Conservation (phyloP, 192 early-diverging fungal species). For the Dissophora ornata region DNA sequence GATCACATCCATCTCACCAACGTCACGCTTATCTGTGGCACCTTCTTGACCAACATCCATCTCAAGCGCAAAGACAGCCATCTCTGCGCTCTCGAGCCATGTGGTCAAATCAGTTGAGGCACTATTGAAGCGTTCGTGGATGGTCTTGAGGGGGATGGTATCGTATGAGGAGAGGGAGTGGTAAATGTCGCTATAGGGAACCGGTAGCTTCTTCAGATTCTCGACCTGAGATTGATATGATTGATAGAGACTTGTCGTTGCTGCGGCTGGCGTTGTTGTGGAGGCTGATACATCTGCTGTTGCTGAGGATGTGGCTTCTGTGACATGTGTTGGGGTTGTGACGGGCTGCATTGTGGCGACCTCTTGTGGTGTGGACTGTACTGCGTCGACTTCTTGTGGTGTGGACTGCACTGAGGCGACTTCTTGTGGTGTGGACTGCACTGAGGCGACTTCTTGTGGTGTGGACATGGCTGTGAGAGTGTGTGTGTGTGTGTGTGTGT, state of each 20-base stretch:
- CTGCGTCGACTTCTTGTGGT: conserved; percentile 6
- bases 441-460: conserved; percentile 12
- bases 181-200: conserved; percentile 56
- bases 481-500: conserved; percentile 1
- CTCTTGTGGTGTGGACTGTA: conserved; percentile 26
- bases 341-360: conserved; percentile 11
- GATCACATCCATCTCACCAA: conserved; percentile 55
- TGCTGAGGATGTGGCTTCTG: conserved; percentile 10
- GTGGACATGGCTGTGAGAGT: conserved; percentile 24
- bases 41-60: conserved; percentile 62
- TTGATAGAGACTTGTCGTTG: conserved; percentile 25
- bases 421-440: conserved; percentile 26
- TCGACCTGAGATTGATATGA: conserved; percentile 52
- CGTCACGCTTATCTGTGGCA: conserved; percentile 42
- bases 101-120: conserved; percentile 49
- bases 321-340: neutral
- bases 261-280: neutral
- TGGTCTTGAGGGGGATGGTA: conserved; percentile 43
- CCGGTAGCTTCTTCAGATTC: conserved; percentile 48
- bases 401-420: conserved; percentile 14
- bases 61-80: conserved; percentile 64
- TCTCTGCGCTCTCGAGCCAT: conserved; percentile 66
- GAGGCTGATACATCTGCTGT: neutral
- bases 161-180: conserved; percentile 53
- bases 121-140: conserved; percentile 47